Evolutionary conservation across 2,329 filamentous ascomycete species (phyloP), one percentile per base, ranked within the genome.

Genomic region (Sclerotinia minor): DNA sequence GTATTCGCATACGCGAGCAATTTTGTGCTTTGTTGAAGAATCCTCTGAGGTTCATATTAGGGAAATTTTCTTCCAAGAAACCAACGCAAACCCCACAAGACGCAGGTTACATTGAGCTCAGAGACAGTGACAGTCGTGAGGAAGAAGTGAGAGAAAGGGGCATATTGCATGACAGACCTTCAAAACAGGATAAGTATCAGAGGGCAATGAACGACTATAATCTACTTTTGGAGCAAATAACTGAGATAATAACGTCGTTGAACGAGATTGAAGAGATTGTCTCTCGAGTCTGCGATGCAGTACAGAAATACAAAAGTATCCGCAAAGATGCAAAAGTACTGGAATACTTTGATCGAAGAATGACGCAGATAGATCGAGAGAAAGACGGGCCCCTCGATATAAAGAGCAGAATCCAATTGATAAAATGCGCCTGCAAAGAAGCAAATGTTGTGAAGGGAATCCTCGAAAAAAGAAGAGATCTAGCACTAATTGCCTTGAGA

Each of bases 381-480:
- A 6, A 38, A 21, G 26, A 50, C 4, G 32, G 45, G 0, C 35
- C 21, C 6, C 29, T 38, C 4, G 13, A 5, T 24, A 5, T 2
- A 19, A 1, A 19, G 29, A 17, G 7, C 9, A n/a, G 4, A 15
- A 17, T 50, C 29, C 5, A 17, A 32, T 3, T 38, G 29, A 63
- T 38, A 3, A 19, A 11, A 13, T 2, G 3, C 19, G 45, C 2
- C 8, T 24, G 15, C 7, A 17, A 13, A 1, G 1, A 21, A 0
- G 45, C 29, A 50, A 50, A 35, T 21, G 21, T n/a, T 38, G 59
- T 32, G 2, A 50, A 13, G 59, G 11, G 1, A 21, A 45, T 50
- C 3, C 17, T 26, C 9, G 5, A 26, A 1, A 41, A 13, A 24
- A 63, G n/a, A 26, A 26, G 15, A 17, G 24, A 38, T 50, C 8